Evolutionary conservation across 2,329 filamentous ascomycete genomes (phyloP).

Genomic region (Bimuria novae-zelandiae): DNA sequence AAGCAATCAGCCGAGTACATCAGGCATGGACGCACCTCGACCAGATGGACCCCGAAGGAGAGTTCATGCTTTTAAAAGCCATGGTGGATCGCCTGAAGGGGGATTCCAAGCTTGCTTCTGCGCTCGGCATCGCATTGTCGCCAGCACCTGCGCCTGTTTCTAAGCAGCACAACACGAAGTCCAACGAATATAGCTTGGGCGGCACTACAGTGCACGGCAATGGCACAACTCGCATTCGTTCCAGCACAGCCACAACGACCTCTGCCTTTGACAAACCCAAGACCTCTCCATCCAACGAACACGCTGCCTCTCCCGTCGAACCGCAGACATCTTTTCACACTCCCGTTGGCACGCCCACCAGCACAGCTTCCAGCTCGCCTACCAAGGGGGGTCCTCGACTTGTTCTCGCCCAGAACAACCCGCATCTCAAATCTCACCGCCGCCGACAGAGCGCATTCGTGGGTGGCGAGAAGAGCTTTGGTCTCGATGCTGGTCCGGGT

Average conservation of each 20-base stretch:
- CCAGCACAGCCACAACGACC: conserved; percentile 30
- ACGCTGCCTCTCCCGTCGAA: conserved; percentile 21
- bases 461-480: conserved; percentile 50
- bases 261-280: conserved; percentile 21
- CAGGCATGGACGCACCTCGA: conserved; percentile 87
- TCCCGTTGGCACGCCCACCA: conserved; percentile 30
- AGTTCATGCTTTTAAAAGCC: conserved; percentile 80
- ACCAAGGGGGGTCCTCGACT: conserved; percentile 66
- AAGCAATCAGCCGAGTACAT: conserved; percentile 79
- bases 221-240: conserved; percentile 39
- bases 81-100: conserved; percentile 74
- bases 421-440: conserved; percentile 76
- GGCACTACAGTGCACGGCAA: conserved; percentile 43
- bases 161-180: conserved; percentile 38
- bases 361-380: conserved; percentile 47
- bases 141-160: conserved; percentile 32
- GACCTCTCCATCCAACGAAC: conserved; percentile 20
- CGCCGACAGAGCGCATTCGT: conserved; percentile 54
- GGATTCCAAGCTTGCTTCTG: conserved; percentile 66
- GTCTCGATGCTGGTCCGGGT: conserved; percentile 44
- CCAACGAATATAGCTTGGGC: conserved; percentile 38
- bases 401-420: conserved; percentile 79
- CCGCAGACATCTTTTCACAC: conserved; percentile 24
- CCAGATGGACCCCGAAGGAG: conserved; percentile 85
- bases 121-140: conserved; percentile 47